These are phyloP conservation scores for Penicillium olsonii DNA, from an alignment of 2,329 filamentous ascomycete species.

Conservation along the genomic window DNA sequence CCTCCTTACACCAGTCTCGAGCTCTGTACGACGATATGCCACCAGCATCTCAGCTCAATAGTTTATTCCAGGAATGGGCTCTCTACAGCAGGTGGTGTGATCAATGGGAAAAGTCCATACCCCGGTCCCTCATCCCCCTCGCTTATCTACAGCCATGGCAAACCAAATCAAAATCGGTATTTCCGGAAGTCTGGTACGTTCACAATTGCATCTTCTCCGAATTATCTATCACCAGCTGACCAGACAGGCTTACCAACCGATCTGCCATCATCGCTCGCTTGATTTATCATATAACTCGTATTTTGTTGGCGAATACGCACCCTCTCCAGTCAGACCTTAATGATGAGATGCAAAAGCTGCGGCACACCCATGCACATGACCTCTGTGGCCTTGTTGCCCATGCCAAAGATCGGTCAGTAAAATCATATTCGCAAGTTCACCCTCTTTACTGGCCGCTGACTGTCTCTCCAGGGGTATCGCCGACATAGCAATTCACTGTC, in stretches of 20 bases:
- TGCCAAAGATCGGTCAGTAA: constrained; percentile 68
- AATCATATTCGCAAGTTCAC: background rate
- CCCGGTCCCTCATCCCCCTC: constrained; percentile 83
- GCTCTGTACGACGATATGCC: constrained; percentile 55
- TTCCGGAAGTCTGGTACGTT: constrained; percentile 81
- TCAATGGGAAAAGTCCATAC: constrained; percentile 75
- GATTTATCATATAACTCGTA: constrained; percentile 86
- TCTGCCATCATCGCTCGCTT: constrained; percentile 78
- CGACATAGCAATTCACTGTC: constrained; percentile 74
- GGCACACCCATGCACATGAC: constrained; percentile 74
- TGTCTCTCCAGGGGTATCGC: constrained; percentile 61
- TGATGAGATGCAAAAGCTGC: constrained; percentile 69
- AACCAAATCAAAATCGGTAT: constrained; percentile 69
- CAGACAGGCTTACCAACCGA: constrained; percentile 72
- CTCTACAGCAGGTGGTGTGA: constrained; percentile 79
- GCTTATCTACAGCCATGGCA: constrained; percentile 72
- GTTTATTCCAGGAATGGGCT: constrained; percentile 74
- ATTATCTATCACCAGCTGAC: constrained; percentile 4
- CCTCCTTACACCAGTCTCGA: constrained; percentile 64
- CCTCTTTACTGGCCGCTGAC: background rate
- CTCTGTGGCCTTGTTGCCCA: constrained; percentile 89
- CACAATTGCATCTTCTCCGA: background rate
- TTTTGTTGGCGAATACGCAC: constrained; percentile 76
- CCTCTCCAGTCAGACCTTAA: constrained; percentile 63
- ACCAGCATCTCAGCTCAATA: constrained; percentile 64